Base-by-base conservation (phyloP, 441 rosid species). In the Breynia disticha region DNA sequence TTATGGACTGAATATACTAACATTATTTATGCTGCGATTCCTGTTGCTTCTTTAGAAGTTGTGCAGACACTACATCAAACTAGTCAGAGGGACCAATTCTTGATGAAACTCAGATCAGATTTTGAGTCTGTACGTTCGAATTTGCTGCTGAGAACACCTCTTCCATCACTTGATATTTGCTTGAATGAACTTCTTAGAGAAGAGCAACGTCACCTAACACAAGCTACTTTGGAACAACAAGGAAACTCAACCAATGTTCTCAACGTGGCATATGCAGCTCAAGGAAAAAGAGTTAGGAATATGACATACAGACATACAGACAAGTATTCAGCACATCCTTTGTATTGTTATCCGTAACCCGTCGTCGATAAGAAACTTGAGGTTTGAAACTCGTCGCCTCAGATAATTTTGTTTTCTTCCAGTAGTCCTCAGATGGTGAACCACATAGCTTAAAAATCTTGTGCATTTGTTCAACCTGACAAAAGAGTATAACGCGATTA, bases 361-460 rank as follows among this genome's bases (percentile, higher is more conserved):
- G 13, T 5, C 54, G 12, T 12, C 22, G n/a, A 24, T 50, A 50
- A 12, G 28, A 35, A 5, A 19, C 17, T n/a, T 50, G 54, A 11
- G 54, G 54, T 22, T 50, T 50, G 54, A 24, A 50, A 11, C 13
- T 20, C 10, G 39, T 50, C 14, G 38, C 5, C 14, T 50, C 38
- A 5, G 38, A 35, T 5, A 50, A 35, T 35, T 50, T 50, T 9
- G 54, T 19, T 24, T 20, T 50, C 11, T 11, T 19, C 54, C 54
- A 50, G 38, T 50, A 50, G 37, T 50, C 54, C 4, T 50, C 54
- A 22, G 38, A 15, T 20, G 54, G 54, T 11, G 54, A 50, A 4
- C 54, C 54, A 22, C 54, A 50, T 5, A 50, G 38, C 54, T 50
- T 50, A 35, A 50, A 50, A 12, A 50, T 50, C 17, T 50, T 50